Conservation (phyloP, 2,329 filamentous ascomycete genomes). For the Cercospora sp. region DNA sequence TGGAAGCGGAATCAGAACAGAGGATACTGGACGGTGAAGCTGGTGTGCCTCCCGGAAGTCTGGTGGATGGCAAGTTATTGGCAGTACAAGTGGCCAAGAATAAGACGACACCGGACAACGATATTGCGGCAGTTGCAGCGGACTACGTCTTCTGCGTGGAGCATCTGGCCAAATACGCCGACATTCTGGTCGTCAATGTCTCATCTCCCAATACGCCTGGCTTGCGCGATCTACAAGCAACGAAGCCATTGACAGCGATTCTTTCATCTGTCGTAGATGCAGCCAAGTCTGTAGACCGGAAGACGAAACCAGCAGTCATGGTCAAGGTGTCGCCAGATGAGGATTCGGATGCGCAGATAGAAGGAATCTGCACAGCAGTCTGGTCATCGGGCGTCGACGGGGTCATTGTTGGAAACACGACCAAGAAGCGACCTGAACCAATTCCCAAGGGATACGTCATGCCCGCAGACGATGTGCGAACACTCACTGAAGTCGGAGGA, state of each 20-base stretch:
- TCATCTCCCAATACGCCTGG: conserved; percentile 96
- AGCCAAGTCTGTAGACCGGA: conserved; percentile 67
- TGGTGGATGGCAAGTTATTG: conserved; percentile 72
- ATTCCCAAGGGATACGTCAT: conserved; percentile 67
- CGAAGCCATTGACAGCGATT: conserved; percentile 77
- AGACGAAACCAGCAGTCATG: conserved; percentile 79
- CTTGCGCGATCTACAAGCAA: conserved; percentile 79
- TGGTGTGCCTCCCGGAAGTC: conserved; percentile 76
- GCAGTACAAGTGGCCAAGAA: conserved; percentile 97
- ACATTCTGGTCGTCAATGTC: conserved; percentile 97
- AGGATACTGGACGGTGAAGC: conserved; percentile 75
- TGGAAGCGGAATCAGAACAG: conserved; percentile 63
- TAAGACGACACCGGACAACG: conserved; percentile 81
- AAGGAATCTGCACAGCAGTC: conserved; percentile 84
- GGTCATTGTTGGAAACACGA: conserved; percentile 96
- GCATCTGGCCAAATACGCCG: conserved; percentile 80
- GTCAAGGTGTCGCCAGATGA: conserved; percentile 98
- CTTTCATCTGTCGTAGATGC: conserved; percentile 80
- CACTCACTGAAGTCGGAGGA: conserved; percentile 74
- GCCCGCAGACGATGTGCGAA: conserved; percentile 63
- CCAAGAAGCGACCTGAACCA: conserved; percentile 73
- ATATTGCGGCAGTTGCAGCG: conserved; percentile 75
- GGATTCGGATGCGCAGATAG: conserved; percentile 78
- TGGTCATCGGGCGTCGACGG: conserved; percentile 85
- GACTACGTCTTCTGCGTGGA: conserved; percentile 89